Evolutionary conservation across 352 stramenopile species (phyloP).

Genomic region (Thalassiosira livingstoniorum): DNA sequence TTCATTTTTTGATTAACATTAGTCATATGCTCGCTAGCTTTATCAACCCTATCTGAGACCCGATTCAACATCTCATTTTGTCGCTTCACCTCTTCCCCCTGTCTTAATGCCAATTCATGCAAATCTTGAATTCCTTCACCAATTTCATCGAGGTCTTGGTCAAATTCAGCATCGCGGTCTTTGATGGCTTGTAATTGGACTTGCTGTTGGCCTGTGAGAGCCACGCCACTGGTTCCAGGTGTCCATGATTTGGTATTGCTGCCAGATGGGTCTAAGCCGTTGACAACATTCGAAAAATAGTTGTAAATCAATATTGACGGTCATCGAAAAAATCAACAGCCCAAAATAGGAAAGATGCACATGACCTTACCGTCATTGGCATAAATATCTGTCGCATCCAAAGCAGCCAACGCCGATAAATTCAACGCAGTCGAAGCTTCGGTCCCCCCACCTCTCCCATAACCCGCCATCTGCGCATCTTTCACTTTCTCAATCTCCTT

Average conservation of each 20-base stretch:
- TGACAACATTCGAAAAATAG: conserved; percentile 3
- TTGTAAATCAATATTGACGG: no score
- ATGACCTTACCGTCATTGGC: conserved; percentile 36
- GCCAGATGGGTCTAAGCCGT: conserved; percentile 30
- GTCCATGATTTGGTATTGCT: conserved; percentile 57
- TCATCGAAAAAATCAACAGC: no score
- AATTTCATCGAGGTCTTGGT: conserved; percentile 84
- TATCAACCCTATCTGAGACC: conserved; percentile 75
- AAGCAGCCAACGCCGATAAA: conserved; percentile 65
- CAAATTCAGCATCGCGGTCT: conserved; percentile 82
- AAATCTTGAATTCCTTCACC: conserved; percentile 83
- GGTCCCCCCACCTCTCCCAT: conserved; percentile 56
- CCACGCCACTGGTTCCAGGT: conserved; percentile 41
- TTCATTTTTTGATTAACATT: conserved; percentile 87
- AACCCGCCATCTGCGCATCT: conserved; percentile 72
- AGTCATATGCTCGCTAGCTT: conserved; percentile 74
- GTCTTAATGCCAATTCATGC: conserved; percentile 74
- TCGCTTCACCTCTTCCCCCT: conserved; percentile 81
- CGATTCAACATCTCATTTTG: conserved; percentile 84
- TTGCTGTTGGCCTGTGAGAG: conserved; percentile 76
- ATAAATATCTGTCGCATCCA: conserved; percentile 54
- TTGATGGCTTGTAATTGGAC: conserved; percentile 75
- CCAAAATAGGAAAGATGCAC: no score
- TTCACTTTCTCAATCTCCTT: conserved; percentile 84
- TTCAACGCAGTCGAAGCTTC: conserved; percentile 63